Base-by-base conservation (phyloP, 495 filamentous ascomycete genomes). In the Copromyces sp. region DNA sequence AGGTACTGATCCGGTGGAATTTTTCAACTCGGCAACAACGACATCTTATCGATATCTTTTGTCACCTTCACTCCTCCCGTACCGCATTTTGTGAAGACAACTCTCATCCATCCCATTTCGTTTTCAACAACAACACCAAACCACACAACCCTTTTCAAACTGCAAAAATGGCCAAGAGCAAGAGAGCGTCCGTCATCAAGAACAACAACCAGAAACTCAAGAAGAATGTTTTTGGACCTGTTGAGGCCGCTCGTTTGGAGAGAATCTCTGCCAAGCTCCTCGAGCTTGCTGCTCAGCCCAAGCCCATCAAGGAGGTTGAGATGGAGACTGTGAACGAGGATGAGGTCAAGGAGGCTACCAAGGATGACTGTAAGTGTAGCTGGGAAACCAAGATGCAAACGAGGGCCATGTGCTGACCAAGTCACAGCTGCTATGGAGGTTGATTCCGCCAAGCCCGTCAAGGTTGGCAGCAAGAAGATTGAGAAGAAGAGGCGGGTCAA, bases 231-330 rank as follows among this genome's bases (percentile, higher is more conserved):
- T 97, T 96, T 79, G 90, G 89, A 0, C 94, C 94, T 11, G 87
- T 89, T 59, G 92, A 93, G 77, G 80, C 85, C 76, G 94, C 91
- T 44, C 87, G 94, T 70, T 90, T 88, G 59, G 89, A 92, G 80
- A 88, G 94, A 75, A 87, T 97, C 17, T 91, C 92, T 2, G 90
- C 91, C 69, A 96, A 93, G 78, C 83, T 97, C 29, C 83, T 93
- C 75, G 91, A 94, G 76, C 79, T 95, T 72, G 90, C 89, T 12
- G 82, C 88, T 17, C 87, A 92, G 78, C 89, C 92, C 35, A 91
- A 89, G 75, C 83, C 86, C 42, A 75, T 79, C 73, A 73, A 72
- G 12, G 82, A 81, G 53, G 79, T 79, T 16, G 82, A 83, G 77
- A 84, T 81, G 77, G 73, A 79, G 39, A 35, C 40, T 2, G 73